Base-by-base conservation (phyloP, 768 basidiomycete genomes). In the Floccularia luteovirens region DNA sequence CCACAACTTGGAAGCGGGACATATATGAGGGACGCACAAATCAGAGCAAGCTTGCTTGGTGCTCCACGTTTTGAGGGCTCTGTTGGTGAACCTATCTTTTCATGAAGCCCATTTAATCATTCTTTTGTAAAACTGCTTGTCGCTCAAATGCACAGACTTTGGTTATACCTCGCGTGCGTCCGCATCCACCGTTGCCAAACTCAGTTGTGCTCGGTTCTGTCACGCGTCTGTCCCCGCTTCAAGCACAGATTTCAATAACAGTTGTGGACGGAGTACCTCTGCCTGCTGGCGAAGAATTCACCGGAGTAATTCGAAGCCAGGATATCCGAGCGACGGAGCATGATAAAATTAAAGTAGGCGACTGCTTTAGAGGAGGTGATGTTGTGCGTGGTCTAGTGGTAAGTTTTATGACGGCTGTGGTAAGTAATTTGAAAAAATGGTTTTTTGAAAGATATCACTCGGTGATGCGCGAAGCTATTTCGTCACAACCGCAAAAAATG, bases 381-480 rank as follows among this genome's bases (percentile, higher is more conserved):
- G 86, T 93, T 36, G 83, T 96, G 23, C 77, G 82, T 43, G 90
- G 88, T 11, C 56, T 85, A 27, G 90, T 94, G 52, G 91, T 92
- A 56, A 56, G 82, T 69, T 16, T n/a, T 25, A 21, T 4, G 38
- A 17, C 32, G 30, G 25, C 25, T 39, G n/a, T 6, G 17, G 11
- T 11, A 14, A 4, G 10, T 5, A 16, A 39, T 21, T 24, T 27
- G 10, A n/a, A 7, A 7, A 10, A 7, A 34, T n/a, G 16, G 7
- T 23, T 5, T 23, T 19, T 11, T 16, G 5, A 10, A 35, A 93
- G 91, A 88, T 93, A 36, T 93, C 91, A 13, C 69, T 96, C 19
- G 92, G 91, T 7, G 91, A 94, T 60, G 81, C 90, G 19, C 77
- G 89, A 31, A 90, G 84, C 50, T 94, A 94, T 62, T 93, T 90